Evolutionary conservation across 768 basidiomycete genomes (phyloP), one percentile per base, ranked within the genome.

Genomic region (Gloeopeniophorella convolvens): DNA sequence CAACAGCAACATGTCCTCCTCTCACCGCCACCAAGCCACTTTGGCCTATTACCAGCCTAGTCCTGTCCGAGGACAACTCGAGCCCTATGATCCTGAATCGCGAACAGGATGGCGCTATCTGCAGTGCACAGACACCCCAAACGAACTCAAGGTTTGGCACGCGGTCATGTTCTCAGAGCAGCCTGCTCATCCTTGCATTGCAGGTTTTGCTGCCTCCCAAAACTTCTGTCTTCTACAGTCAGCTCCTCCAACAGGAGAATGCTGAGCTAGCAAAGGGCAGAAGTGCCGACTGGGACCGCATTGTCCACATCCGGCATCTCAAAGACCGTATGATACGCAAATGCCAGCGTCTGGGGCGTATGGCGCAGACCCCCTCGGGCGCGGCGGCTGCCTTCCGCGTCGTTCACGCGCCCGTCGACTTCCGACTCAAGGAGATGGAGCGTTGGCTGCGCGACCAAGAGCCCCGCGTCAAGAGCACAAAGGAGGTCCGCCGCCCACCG

Each of bases 301-400:
- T 88, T 59, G 70, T 84, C 54, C 76, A 85, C 62, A 83, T 88
- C 41, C 83, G 85, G 12, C 85, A 79, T 56, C 71, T 88, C 60
- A 88, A 88, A 69, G 85, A 88, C 63, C 77, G 85, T 51, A 85
- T 87, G 84, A 79, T 86, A 55, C 81, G 84, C 64, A 88, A 87
- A 60, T 86, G 83, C 62, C 79, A 80, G 56, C 78, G 81, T 48
- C 67, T 86, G 36, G 75, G 78, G 37, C 78, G 74, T 55, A 65
- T 65, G 47, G 67, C 74, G 11, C 62, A 70, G 26, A 62, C 68
- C 23, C 66, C 68, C 16, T 60, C 62, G n/a, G 63, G 70, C 42
- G 64, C 71, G 28, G 63, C 65, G 15, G 66, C 71, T 45, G 69
- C 75, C 27, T 86, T 85, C 65, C 79, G 80, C 54, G 82, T 82